phyloP scores from a whole-genome alignment of 345 rosid species.

The Eucalyptus paniculata region DNA sequence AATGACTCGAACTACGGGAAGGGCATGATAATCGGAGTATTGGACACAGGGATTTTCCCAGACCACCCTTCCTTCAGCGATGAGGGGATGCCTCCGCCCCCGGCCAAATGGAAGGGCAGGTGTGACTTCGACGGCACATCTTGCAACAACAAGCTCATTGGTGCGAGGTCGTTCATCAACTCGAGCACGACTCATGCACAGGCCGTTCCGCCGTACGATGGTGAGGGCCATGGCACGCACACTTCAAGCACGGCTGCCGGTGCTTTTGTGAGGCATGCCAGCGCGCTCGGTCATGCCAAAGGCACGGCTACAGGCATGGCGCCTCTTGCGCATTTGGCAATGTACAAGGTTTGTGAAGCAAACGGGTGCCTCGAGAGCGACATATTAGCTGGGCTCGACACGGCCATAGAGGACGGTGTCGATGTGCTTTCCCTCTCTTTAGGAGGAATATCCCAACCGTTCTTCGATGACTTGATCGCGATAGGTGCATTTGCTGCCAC shows the following conservation, averaged over 20 bases:
- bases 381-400: conserved; percentile 41
- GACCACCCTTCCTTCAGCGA: conserved; percentile 37
- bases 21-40: conserved; percentile 30
- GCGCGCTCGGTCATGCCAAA: conserved; percentile 21
- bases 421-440: conserved; percentile 42
- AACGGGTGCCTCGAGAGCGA: conserved; percentile 14
- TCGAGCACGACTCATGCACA: background rate
- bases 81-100: conserved; percentile 23
- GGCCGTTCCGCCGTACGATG: conserved; percentile 17
- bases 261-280: conserved; percentile 14
- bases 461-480: conserved; percentile 15
- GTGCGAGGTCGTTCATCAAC: conserved; percentile 27
- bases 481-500: conserved; percentile 35
- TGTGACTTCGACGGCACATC: conserved; percentile 20
- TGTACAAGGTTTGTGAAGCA: conserved; percentile 28
- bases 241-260: conserved; percentile 54
- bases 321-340: conserved; percentile 34
- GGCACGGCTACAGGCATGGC: conserved; percentile 52
- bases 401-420: conserved; percentile 41
- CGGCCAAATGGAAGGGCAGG: conserved; percentile 35
- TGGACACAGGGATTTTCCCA: conserved; percentile 37
- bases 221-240: conserved; percentile 49
- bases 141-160: conserved; percentile 53
- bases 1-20: conserved; percentile 18
- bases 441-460: conserved; percentile 26